Evolutionary conservation across 306 rosid species (phyloP), one percentile per base, ranked within the genome.

Genomic region (Medicago lupulina): DNA sequence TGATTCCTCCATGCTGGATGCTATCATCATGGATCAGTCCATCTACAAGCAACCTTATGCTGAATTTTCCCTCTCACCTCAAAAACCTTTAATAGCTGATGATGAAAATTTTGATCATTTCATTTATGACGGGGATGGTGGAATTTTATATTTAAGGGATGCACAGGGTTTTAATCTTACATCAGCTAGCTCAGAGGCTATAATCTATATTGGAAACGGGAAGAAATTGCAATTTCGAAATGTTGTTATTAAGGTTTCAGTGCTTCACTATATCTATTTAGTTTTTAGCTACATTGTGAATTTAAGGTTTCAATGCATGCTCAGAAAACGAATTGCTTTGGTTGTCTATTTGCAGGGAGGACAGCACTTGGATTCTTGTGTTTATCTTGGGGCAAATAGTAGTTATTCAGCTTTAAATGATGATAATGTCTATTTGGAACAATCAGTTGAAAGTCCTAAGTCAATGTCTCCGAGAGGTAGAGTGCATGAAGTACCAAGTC

Each of bases 91-190:
- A 74, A 84, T 95, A 74, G 92, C 82, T 72, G 99, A 95, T 58
- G 87, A 85, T 85, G 97, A 84, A 83, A 83, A 83, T 78, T 83
- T 76, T 81, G 91, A 88, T 80, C 81, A 89, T 83, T 92, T 86
- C 87, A 85, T 90, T 71, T 95, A 95, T 76, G 99, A 95, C 76
- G 99, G 99, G 65, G 80, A 83, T 71, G 97, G 97, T 76, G 99
- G 99, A 78, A 77, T 66, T 74, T 65, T 95, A 79, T 73, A 81
- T 78, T 83, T 95, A 49, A 89, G 78, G 69, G 97, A 92, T 70
- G 79, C 85, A 58, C 81, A 73, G 31, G 99, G 96, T 61, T 79
- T 71, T 19, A 78, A 73, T 87, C 88, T 92, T 59, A 75, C 81
- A 23, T 81, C 83, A 44, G 82, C 89, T 60, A 88, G 93, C 83